Percentiles rank a stretch among this genome's conserved stretches.
Evolutionary conservation across 202 grass and related monocot genomes (phyloP).

Genomic region (Brachypodium distachyon): DNA sequence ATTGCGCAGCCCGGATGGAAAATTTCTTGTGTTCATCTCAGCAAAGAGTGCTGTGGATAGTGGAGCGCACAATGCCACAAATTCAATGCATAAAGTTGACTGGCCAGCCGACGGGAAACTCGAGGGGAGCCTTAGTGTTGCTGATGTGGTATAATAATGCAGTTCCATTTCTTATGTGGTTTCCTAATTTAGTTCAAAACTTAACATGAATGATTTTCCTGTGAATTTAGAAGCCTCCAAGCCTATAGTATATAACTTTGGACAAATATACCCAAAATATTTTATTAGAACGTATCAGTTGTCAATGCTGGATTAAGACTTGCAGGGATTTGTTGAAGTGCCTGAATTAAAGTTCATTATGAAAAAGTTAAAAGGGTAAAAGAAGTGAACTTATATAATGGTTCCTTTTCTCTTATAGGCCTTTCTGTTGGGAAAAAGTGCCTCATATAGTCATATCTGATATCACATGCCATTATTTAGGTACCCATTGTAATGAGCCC

Average conservation of each 20-base stretch:
- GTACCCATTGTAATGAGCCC: constrained; percentile 68
- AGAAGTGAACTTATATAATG: background rate
- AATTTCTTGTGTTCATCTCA: constrained; percentile 77
- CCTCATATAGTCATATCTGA: background rate
- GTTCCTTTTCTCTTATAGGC: background rate
- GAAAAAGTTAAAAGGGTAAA: background rate
- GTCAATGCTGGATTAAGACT: background rate
- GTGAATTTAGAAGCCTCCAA: background rate
- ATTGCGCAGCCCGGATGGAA: constrained; percentile 68
- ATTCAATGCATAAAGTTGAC: constrained; percentile 66
- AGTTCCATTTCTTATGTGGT: background rate
- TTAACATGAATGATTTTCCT: background rate
- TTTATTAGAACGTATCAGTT: background rate
- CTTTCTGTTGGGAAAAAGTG: background rate
- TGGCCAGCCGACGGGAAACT: constrained; percentile 53
- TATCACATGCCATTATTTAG: constrained; percentile 31
- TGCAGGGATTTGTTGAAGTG: background rate
- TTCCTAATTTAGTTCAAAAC: background rate
- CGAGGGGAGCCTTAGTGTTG: constrained; percentile 29
- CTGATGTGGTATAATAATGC: constrained; percentile 50
- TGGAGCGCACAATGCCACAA: constrained; percentile 78
- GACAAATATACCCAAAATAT: background rate
- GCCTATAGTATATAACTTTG: background rate
- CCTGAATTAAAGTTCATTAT: constrained; percentile 1
- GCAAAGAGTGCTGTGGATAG: constrained; percentile 83